These are phyloP conservation scores for Lanmaoa pseudosensibilis DNA, from an alignment of 768 basidiomycete genomes.

Conservation along the genomic window DNA sequence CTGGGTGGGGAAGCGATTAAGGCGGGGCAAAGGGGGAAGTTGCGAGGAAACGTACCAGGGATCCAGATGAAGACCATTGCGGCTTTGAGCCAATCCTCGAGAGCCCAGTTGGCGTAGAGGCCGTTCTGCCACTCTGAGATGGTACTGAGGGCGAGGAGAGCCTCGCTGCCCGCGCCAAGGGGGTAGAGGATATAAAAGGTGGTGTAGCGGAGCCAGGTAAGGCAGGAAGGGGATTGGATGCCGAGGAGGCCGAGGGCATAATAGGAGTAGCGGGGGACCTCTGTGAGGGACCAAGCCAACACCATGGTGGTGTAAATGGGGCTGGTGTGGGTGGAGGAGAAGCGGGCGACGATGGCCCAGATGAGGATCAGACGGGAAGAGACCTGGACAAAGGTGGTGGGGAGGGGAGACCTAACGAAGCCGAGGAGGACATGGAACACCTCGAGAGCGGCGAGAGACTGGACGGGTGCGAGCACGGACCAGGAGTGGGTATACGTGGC, in stretches of 20 bases:
- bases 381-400: constrained; percentile 78
- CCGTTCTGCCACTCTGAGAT: constrained; percentile 53
- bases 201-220: constrained; percentile 83
- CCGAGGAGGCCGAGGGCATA: constrained; percentile 72
- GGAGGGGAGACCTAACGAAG: constrained; percentile 74
- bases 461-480: constrained; percentile 67
- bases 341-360: constrained; percentile 65
- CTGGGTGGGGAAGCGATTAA: constrained; percentile 29
- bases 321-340: constrained; percentile 52
- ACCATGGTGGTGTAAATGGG: constrained; percentile 91
- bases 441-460: constrained; percentile 83
- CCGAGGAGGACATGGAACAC: constrained; percentile 77
- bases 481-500: constrained; percentile 55
- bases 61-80: constrained; percentile 80
- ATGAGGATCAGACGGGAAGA: constrained; percentile 78
- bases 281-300: constrained; percentile 88
- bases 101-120: constrained; percentile 48
- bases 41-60: constrained; percentile 59
- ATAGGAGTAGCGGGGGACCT: constrained; percentile 88
- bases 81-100: constrained; percentile 57
- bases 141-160: constrained; percentile 75
- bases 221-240: constrained; percentile 49
- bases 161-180: constrained; percentile 88
- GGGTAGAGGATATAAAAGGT: constrained; percentile 95
- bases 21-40: neutral